A percentile compares a stretch with the other conserved stretches of the same genome.
Conservation (phyloP, 1,284 basidiomycete species). For the Bothia castanella region DNA sequence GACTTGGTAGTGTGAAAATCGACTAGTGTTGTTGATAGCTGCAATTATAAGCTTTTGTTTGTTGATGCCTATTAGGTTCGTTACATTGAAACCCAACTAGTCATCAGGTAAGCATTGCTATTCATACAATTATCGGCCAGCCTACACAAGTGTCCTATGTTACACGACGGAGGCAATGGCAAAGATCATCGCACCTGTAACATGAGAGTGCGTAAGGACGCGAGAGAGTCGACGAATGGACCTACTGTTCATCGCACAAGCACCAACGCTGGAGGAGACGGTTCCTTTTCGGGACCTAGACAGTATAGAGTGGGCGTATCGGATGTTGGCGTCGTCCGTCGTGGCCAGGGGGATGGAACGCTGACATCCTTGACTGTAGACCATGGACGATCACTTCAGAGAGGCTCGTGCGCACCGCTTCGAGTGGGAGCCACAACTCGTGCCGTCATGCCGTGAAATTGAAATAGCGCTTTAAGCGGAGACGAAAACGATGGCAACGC, state of each 20-base stretch:
- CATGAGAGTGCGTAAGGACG: not conserved
- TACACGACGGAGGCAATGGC: slow-evolving; percentile 11
- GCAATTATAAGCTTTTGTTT: slow-evolving; percentile 42
- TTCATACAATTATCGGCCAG: slow-evolving; percentile 21
- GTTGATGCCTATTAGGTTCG: slow-evolving; percentile 38
- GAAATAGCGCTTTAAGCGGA: slow-evolving; percentile 28
- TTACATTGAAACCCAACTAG: slow-evolving; percentile 38
- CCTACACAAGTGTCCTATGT: slow-evolving; percentile 8
- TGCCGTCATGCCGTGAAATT: slow-evolving; percentile 32
- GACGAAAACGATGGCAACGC: slow-evolving; percentile 26
- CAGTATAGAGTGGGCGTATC: slow-evolving; percentile 2
- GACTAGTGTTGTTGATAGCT: slow-evolving; percentile 38
- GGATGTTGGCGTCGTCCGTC: not conserved
- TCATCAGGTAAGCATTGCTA: slow-evolving; percentile 34
- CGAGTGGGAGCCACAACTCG: slow-evolving; percentile 6
- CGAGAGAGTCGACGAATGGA: not conserved
- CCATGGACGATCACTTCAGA: slow-evolving; percentile 25
- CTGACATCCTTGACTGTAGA: slow-evolving; percentile 9
- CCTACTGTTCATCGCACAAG: slow-evolving; percentile 7
- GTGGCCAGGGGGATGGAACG: not conserved
- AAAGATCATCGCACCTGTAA: slow-evolving; percentile 12
- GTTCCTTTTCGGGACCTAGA: not conserved
- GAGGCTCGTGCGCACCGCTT: slow-evolving; percentile 26
- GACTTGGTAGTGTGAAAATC: slow-evolving; percentile 38
- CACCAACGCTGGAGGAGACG: not conserved